Base-by-base conservation (phyloP, 2,329 filamentous ascomycete species). In the Grosmannia serpens region DNA sequence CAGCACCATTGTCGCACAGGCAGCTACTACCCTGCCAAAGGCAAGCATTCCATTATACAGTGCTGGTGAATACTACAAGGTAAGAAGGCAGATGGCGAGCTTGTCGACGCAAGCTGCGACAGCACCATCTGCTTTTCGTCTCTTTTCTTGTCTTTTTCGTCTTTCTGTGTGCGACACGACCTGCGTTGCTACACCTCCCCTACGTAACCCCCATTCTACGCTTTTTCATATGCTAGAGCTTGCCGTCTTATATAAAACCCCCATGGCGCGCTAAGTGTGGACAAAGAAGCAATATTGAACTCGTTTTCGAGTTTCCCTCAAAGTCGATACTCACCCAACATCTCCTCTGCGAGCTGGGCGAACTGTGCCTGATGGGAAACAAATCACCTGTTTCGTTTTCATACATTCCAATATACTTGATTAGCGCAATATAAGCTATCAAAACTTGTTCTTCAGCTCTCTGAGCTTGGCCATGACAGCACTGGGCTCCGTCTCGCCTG, bases 401-500 rank as follows among this genome's bases (percentile, higher is more conserved):
- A 15, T 35, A 24, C 6, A 31, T 6, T 4, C n/a, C 3, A 56
- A 22, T 2, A 20, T 56, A 27, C 29, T 29, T 41, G 2, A 15
- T n/a, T 51, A 17, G 20, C 17, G 22, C 27, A 75, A 33, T n/a
- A 20, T 54, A 33, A 26, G 2, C 4, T 74, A 82, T 75, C 79
- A 80, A 71, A 83, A 83, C 71, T 77, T 82, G 69, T 95, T 91
- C 84, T 97, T 99, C 86, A 95, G 86, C 72, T 95, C 89, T 58
- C 94, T 80, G 67, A 97, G 75, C 66, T 86, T 86, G 35, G 80
- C 81, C 88, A 99, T 96, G 20, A 96, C 91, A 55, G 88, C 84
- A 2, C 92, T 78, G 0, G 91, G 86, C 47, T 91, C 82, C 0
- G 82, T 89, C 74, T 90, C 84, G 49, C 90, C 90, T 0, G 90